Conservation (phyloP, 768 basidiomycete genomes). For the Lactarius akahatsu region DNA sequence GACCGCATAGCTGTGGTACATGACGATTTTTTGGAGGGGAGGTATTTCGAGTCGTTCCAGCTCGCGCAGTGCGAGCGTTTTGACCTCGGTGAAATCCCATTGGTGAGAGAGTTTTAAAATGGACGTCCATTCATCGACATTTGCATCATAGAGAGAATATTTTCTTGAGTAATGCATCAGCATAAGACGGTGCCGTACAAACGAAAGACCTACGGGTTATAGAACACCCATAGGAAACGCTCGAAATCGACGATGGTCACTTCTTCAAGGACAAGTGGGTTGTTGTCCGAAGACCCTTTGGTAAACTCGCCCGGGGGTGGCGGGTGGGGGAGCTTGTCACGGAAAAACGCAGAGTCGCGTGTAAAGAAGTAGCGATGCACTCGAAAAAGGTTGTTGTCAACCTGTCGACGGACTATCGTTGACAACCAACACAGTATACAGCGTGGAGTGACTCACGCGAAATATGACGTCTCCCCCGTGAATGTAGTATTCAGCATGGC, state of each 20-base stretch:
- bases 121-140: conserved; percentile 50
- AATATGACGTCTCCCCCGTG: conserved; percentile 31
- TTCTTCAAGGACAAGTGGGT: conserved; percentile 41
- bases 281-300: conserved; percentile 33
- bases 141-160: conserved; percentile 56
- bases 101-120: conserved; percentile 54
- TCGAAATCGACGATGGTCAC: conserved; percentile 50
- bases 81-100: conserved; percentile 58
- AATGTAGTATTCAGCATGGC: conserved; percentile 31
- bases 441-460: conserved; percentile 23
- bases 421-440: not conserved
- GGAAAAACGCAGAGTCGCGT: conserved; percentile 48
- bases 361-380: conserved; percentile 65
- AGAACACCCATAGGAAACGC: conserved; percentile 61
- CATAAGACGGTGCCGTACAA: not conserved
- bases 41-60: conserved; percentile 46
- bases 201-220: conserved; percentile 51
- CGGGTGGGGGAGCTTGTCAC: conserved; percentile 32
- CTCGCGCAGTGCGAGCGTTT: conserved; percentile 51
- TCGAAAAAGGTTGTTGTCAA: conserved; percentile 55
- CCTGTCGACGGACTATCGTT: conserved; percentile 38
- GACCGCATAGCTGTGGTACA: conserved; percentile 55
- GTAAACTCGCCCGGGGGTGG: conserved; percentile 26
- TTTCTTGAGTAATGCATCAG: conserved; percentile 38
- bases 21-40: conserved; percentile 53